Evolutionary conservation across 169 alveolate genomes (phyloP), one percentile per base, ranked within the genome.

Genomic region (Babesia ovata): DNA sequence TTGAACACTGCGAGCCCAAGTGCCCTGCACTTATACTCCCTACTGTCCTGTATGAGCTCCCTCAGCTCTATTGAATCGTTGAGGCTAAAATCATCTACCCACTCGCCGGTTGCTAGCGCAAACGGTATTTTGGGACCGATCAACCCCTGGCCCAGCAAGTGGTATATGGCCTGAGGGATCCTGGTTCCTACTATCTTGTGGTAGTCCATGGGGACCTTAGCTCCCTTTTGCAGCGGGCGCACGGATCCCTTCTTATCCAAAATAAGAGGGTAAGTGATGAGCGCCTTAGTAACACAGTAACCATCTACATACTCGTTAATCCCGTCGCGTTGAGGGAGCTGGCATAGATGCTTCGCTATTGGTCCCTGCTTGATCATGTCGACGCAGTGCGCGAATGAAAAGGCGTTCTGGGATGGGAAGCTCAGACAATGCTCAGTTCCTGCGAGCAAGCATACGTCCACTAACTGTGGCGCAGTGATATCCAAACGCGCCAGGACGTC

Each of bases 351-450:
- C 56, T 86, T 85, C 21, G 85, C 70, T 22, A 90, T 56, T 10
- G 94, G 88, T 11, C 85, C 84, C 50, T 86, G 92, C 65, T 83
- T 82, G 22, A 85, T 66, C 67, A 82, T 76, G 33, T 90, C 94
- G 8, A 90, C 81, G 16, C 91, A 63, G 59, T 84, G 73, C 16
- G 83, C 88, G 54, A 90, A 90, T 21, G 91, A 86, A 72, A 90
- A 90, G 19, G 85, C 79, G 49, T 75, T 70, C 72, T 86, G 72
- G 21, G 81, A 65, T 4, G 92, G 92, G 67, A 79, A 86, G 44
- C 91, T 90, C 29, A 90, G 71, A 39, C 91, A 90, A 50, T 90
- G 88, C 62, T 90, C 94, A 12, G 94, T 90, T 22, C 94, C 94
- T 21, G 94, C 92, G 56, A 90, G 48, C 48, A 90, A 44, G 39